A percentile compares a stretch with the other conserved stretches of the same genome.
These are phyloP conservation scores for Penicillium italicum DNA, from an alignment of 2,329 filamentous ascomycete genomes.

Conservation along the genomic window DNA sequence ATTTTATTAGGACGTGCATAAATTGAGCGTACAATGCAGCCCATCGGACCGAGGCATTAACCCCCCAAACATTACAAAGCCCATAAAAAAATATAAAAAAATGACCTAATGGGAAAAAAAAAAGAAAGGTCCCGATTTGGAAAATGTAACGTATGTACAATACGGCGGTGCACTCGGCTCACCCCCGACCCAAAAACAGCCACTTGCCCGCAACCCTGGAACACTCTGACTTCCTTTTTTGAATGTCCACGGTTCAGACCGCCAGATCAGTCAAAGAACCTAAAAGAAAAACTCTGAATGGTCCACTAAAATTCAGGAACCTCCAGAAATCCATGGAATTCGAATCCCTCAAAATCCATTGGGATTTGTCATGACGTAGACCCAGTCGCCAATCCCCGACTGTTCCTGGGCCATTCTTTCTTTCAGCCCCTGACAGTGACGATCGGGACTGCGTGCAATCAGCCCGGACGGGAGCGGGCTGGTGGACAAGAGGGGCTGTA, in stretches of 20 bases:
- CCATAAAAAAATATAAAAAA: not conserved
- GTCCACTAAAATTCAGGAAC: not conserved
- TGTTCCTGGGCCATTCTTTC: not conserved
- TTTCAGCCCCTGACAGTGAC: constrained; percentile 17
- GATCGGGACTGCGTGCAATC: constrained; percentile 14
- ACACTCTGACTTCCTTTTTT: not conserved
- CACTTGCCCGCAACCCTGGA: not conserved
- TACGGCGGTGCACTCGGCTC: constrained; percentile 5
- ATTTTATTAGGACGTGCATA: not conserved
- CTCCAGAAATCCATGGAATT: not conserved
- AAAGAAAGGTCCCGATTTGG: not conserved
- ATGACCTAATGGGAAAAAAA: not conserved
- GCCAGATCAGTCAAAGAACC: constrained; percentile 1
- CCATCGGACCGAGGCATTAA: not conserved
- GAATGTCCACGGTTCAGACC: not conserved
- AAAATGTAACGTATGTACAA: not conserved
- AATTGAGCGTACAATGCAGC: not conserved
- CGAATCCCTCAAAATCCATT: not conserved
- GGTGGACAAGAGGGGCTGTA: not conserved
- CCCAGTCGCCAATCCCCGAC: not conserved
- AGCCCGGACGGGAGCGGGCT: not conserved
- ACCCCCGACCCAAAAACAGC: constrained; percentile 6
- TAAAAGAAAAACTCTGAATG: not conserved
- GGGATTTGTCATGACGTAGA: constrained; percentile 2
- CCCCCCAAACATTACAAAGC: not conserved